Base-by-base conservation (phyloP, 1,284 basidiomycete genomes). In the Chalciporus sp. region DNA sequence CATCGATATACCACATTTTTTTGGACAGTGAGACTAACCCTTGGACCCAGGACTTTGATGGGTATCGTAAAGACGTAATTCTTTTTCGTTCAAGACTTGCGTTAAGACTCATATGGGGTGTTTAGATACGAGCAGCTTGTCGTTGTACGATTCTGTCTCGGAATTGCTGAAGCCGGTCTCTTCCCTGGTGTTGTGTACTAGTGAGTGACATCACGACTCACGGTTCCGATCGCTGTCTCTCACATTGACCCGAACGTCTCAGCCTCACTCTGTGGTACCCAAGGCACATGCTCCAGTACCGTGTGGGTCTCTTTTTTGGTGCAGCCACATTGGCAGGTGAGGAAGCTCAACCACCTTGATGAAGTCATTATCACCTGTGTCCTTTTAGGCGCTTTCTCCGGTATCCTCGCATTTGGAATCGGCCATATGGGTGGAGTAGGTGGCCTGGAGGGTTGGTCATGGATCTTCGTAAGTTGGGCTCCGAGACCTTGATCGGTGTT, bases 151-250 rank as follows among this genome's bases (percentile, higher is more conserved):
- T 74, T 84, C 7, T 82, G 74, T 53, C 78, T 89, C 2, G 88
- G 88, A 3, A 64, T 88, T 0, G 79, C 85, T 0, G 88, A 90
- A 66, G 83, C 85, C 7, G 88, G 88, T 0, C 67, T 89, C 20
- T 86, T 88, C 62, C 85, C 86, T 7, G 85, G 86, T 17, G 83
- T 86, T 6, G 79, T 81, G 0, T 88, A 85, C 66, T 88, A 86
- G 83, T 82, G 49, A 31, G 75, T 62, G 23, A 19, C 6, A 23
- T 23, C 23, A 23, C 23, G 23, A 23, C 23, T 6, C 23, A 23
- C 35, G 16, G 23, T 17, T 23, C 31, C 79, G 76, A 72, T 23
- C 23, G 23, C 23, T 6, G 74, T 10, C 45, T 20, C 11, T 7
- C 12, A 20, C n/a, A 14, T 49, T 63, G 19, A 66, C 19, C 1